Evolutionary conservation across 192 early-diverging fungal species (phyloP).

Genomic region (Mortierella alpina): DNA sequence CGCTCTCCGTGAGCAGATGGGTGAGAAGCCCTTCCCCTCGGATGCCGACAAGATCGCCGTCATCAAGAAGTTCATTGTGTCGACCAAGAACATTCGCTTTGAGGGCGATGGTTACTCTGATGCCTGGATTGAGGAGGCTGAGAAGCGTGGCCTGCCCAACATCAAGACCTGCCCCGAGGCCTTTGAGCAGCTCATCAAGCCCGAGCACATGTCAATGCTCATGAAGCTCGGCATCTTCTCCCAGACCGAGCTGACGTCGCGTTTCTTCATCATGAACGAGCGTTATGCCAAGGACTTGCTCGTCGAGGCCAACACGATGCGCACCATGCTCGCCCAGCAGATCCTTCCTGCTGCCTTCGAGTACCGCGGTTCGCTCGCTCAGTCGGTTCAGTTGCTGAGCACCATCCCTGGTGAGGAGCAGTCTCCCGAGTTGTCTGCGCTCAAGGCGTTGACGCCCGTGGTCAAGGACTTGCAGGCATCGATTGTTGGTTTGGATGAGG

Average conservation of each 20-base stretch:
- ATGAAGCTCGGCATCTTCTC: conserved; percentile 87
- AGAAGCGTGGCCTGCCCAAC: conserved; percentile 95
- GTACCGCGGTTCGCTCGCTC: conserved; percentile 90
- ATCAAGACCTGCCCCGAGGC: conserved; percentile 92
- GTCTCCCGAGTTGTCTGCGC: conserved; percentile 76
- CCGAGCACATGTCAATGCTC: conserved; percentile 80
- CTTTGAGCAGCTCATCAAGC: conserved; percentile 82
- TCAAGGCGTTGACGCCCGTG: conserved; percentile 74
- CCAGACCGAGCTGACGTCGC: conserved; percentile 86
- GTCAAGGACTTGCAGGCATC: conserved; percentile 67
- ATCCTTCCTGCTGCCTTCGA: conserved; percentile 90
- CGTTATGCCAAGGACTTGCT: conserved; percentile 97
- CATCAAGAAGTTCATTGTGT: conserved; percentile 85
- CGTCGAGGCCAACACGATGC: conserved; percentile 93
- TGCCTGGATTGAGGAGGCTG: conserved; percentile 93
- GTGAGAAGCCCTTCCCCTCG: conserved; percentile 78
- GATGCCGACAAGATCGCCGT: conserved; percentile 91
- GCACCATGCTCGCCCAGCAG: conserved; percentile 81
- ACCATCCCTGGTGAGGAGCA: conserved; percentile 55
- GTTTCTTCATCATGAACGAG: conserved; percentile 96
- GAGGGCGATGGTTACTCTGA: conserved; percentile 99
- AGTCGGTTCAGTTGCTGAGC: conserved; percentile 83
- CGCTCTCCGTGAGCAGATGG: conserved; percentile 84
- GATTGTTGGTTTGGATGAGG: conserved; percentile 64
- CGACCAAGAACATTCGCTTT: conserved; percentile 90